A percentile compares a stretch with the other conserved stretches of the same genome.
Conservation (phyloP, 116 monocot species). For the Trichopus zeylanicus region DNA sequence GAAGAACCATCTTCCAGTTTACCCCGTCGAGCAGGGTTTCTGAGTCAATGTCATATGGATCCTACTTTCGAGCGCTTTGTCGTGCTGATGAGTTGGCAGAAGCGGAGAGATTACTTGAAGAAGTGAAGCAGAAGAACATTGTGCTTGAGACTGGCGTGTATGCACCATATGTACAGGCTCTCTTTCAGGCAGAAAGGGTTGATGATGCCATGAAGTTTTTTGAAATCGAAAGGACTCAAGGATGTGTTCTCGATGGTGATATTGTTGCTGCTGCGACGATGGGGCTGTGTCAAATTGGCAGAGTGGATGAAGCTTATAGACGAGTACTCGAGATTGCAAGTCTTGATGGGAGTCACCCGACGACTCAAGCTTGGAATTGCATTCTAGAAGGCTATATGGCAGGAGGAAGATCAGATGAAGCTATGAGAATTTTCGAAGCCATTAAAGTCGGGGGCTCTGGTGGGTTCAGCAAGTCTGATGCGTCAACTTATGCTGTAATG, state of each 20-base stretch:
- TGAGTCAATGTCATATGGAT: constrained; percentile 16
- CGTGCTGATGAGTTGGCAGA: constrained; percentile 15
- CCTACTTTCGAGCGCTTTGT: constrained; percentile 29
- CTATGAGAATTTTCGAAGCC: constrained; percentile 14
- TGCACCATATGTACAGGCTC: constrained; percentile 8
- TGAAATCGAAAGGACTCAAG: constrained; percentile 7
- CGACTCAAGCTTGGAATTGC: constrained; percentile 13
- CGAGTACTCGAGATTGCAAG: constrained; percentile 14
- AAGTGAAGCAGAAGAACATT: constrained; percentile 6
- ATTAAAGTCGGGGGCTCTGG: neutral
- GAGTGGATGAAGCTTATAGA: constrained; percentile 10
- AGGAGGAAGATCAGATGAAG: constrained; percentile 8
- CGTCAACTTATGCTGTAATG: constrained; percentile 19
- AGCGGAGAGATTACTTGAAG: constrained; percentile 18
- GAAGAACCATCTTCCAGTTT: constrained; percentile 31
- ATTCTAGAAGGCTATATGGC: constrained; percentile 13
- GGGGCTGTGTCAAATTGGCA: constrained; percentile 13
- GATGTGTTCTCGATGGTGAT: neutral
- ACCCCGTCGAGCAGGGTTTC: neutral
- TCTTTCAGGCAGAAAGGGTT: constrained; percentile 11
- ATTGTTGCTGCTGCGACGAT: constrained; percentile 4
- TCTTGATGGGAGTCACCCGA: constrained; percentile 14
- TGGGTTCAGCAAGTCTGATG: constrained; percentile 4
- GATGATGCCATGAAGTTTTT: constrained; percentile 26
- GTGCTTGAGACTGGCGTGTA: constrained; percentile 4